A percentile compares a stretch with the other conserved stretches of the same genome.
Evolutionary conservation across 129 eudicot genomes (phyloP).

Genomic region (Smallanthus sonchifolius): DNA sequence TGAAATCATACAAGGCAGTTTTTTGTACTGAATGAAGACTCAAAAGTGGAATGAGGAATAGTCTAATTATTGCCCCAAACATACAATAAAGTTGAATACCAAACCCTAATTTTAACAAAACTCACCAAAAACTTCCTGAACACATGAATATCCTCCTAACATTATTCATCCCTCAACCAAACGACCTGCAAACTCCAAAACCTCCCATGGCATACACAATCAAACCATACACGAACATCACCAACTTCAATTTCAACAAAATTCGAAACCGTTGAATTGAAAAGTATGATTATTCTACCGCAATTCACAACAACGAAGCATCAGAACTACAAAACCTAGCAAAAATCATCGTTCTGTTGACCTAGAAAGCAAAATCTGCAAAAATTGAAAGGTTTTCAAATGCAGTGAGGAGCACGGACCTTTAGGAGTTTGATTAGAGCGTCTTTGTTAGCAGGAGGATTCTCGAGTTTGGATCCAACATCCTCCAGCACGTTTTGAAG

Average conservation of each 20-base stretch:
- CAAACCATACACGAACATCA: not conserved
- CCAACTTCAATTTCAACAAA: not conserved
- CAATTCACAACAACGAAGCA: not conserved
- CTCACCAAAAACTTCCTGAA: not conserved
- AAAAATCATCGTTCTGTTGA: not conserved
- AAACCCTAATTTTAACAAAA: slow-evolving; percentile 23
- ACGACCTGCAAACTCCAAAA: not conserved
- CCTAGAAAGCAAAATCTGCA: not conserved
- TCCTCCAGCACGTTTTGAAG: slow-evolving; percentile 64
- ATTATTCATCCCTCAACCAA: not conserved
- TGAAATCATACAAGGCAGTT: not conserved
- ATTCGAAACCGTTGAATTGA: not conserved
- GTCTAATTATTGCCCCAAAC: slow-evolving; percentile 11
- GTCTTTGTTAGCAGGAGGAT: slow-evolving; percentile 67
- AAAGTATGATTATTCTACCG: not conserved
- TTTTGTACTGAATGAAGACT: not conserved
- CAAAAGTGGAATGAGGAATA: not conserved
- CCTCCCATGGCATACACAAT: not conserved
- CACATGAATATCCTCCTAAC: slow-evolving; percentile 11
- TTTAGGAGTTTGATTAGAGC: slow-evolving; percentile 76
- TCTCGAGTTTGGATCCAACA: slow-evolving; percentile 79
- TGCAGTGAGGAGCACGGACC: slow-evolving; percentile 34
- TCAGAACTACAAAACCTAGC: not conserved
- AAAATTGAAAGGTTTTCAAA: not conserved
- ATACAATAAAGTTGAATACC: slow-evolving; percentile 1